Percentiles rank a stretch among this genome's conserved stretches.
Conservation (phyloP, 2,329 filamentous ascomycete genomes). For the Setomelanomma holmii region DNA sequence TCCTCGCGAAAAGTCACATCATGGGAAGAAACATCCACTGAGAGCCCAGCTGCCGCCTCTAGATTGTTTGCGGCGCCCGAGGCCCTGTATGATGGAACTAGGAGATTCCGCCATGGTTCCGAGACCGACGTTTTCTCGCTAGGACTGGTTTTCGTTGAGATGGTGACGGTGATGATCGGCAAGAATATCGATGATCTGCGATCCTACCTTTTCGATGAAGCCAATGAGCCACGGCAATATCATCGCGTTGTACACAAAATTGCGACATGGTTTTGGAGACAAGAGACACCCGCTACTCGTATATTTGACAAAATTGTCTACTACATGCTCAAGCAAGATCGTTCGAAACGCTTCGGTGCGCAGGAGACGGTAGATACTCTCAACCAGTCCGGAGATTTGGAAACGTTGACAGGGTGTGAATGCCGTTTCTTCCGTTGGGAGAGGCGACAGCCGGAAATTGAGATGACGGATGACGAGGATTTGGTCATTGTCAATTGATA, state of each 20-base stretch:
- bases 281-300: too few relatives aligned
- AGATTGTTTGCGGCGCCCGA: constrained; percentile 15
- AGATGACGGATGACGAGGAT: too few relatives aligned
- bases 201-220: neutral
- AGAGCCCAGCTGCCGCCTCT: constrained; percentile 8
- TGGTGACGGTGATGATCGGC: constrained; percentile 7
- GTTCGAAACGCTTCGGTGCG: too few relatives aligned
- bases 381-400: too few relatives aligned
- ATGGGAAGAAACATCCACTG: constrained; percentile 10
- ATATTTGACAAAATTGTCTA: too few relatives aligned
- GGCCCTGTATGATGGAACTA: neutral
- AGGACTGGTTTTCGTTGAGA: constrained; percentile 22
- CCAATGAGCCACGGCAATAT: neutral
- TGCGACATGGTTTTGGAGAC: neutral
- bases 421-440: too few relatives aligned
- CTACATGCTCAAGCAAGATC: too few relatives aligned
- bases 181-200: neutral
- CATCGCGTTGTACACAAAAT: neutral
- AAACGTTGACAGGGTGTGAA: too few relatives aligned
- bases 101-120: constrained; percentile 10
- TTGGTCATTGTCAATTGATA: too few relatives aligned
- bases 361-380: too few relatives aligned
- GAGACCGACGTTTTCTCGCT: constrained; percentile 21
- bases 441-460: too few relatives aligned
- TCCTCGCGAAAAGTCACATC: constrained; percentile 9